These are phyloP conservation scores for Thielaviopsis punctulata DNA, from an alignment of 2,329 filamentous ascomycete genomes.

Conservation along the genomic window DNA sequence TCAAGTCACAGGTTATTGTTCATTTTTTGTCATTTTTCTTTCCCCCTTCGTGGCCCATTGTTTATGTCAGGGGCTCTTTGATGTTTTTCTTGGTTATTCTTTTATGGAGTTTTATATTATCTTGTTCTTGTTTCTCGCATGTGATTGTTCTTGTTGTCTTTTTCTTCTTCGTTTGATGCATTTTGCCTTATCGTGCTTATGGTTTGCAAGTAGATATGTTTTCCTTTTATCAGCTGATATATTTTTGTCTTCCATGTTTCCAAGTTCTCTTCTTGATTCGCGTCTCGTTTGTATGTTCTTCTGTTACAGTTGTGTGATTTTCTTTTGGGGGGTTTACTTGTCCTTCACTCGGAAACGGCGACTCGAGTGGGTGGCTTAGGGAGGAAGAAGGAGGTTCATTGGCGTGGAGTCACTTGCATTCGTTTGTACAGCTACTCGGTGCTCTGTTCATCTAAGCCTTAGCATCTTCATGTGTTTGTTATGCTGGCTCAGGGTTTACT, in stretches of 20 bases:
- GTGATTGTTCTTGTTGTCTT: no score
- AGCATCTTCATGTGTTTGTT: no score
- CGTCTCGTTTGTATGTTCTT: background rate
- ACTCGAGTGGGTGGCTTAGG: no score
- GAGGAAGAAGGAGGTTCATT: no score
- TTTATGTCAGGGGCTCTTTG: no score
- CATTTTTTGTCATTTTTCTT: background rate
- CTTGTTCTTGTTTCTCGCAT: conserved; percentile 2
- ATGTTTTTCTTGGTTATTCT: background rate
- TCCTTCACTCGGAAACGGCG: no score
- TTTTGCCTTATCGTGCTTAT: conserved; percentile 9
- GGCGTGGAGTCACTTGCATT: no score
- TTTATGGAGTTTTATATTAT: conserved; percentile 5
- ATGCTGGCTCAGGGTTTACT: no score
- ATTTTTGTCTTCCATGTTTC: background rate
- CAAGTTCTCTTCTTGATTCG: background rate
- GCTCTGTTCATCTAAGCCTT: no score
- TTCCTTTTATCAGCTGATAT: background rate
- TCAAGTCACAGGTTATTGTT: background rate
- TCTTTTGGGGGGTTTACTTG: background rate
- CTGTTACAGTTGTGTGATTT: background rate
- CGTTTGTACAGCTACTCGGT: no score
- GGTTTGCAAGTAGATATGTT: background rate
- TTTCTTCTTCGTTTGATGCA: conserved; percentile 3
- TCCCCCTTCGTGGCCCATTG: no score